phyloP scores from a whole-genome alignment of 176 grass and related monocot genomes.

The Carex cristatella region DNA sequence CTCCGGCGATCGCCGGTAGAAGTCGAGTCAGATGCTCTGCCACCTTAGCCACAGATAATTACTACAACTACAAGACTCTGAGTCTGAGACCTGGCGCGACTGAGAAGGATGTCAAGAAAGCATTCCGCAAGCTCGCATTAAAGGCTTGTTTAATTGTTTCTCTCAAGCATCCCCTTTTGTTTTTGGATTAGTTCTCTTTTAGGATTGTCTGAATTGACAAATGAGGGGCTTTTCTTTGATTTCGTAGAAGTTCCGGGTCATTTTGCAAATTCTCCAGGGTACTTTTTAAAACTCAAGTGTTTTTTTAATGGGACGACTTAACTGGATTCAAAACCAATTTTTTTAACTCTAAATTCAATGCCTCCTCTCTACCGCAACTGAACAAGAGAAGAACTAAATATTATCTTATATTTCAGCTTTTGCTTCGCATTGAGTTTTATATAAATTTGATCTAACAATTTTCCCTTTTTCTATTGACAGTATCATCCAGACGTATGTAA shows the following conservation, averaged over 20 bases:
- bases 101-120: conserved; percentile 44
- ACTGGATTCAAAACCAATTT: background rate
- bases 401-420: background rate
- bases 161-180: background rate
- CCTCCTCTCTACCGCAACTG: background rate
- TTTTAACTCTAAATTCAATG: too few relatives aligned
- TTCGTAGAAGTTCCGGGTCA: background rate
- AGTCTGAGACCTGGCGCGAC: conserved; percentile 28
- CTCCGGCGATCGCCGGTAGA: conserved; percentile 3
- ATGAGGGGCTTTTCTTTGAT: background rate
- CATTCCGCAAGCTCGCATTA: conserved; percentile 37
- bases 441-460: background rate
- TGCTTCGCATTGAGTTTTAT: background rate
- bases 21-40: conserved; percentile 24
- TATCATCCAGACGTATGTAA: conserved; percentile 51
- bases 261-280: background rate
- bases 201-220: background rate
- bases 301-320: too few relatives aligned
- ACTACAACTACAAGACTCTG: conserved; percentile 38
- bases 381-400: background rate
- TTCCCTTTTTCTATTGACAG: conserved; percentile 6
- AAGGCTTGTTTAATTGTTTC: conserved; percentile 4
- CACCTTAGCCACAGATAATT: conserved; percentile 17
- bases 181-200: background rate
- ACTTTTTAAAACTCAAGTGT: background rate